Evolutionary conservation across 345 rosid genomes (phyloP).

Genomic region (Populus alba): DNA sequence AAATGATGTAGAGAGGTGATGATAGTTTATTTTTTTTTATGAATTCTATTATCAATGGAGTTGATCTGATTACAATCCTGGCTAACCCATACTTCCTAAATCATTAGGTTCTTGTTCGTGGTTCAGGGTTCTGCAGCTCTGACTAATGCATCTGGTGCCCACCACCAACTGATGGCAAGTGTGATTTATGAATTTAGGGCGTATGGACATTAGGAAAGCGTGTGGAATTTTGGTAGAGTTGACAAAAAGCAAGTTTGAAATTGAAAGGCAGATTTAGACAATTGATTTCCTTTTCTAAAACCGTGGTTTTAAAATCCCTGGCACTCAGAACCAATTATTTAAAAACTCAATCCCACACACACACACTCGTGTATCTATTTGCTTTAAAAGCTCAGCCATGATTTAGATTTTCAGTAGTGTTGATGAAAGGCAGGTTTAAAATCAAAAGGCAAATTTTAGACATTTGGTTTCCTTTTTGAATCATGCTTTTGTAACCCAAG

Average conservation of each 20-base stretch:
- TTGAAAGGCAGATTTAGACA: neutral
- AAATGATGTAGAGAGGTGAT: conserved; percentile 62
- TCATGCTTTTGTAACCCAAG: neutral
- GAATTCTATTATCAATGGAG: neutral
- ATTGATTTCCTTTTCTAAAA: neutral
- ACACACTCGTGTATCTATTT: neutral
- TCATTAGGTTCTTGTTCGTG: conserved; percentile 67
- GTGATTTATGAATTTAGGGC: conserved; percentile 1
- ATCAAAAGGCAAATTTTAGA: neutral
- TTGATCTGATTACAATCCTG: neutral
- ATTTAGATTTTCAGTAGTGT: neutral
- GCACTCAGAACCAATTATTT: neutral
- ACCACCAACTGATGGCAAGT: conserved; percentile 51
- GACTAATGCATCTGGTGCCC: conserved; percentile 40
- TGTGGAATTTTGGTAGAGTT: neutral
- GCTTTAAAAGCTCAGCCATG: neutral
- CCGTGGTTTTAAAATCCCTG: neutral
- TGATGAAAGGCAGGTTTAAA: neutral
- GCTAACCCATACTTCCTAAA: conserved; percentile 11
- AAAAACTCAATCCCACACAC: neutral
- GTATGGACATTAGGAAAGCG: neutral
- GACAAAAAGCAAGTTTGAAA: neutral
- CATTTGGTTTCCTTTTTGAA: neutral
- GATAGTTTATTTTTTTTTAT: conserved; percentile 7
- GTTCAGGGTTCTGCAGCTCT: conserved; percentile 66